These are phyloP conservation scores for Colletotrichum filicis DNA, from an alignment of 2,329 filamentous ascomycete genomes.

Conservation along the genomic window DNA sequence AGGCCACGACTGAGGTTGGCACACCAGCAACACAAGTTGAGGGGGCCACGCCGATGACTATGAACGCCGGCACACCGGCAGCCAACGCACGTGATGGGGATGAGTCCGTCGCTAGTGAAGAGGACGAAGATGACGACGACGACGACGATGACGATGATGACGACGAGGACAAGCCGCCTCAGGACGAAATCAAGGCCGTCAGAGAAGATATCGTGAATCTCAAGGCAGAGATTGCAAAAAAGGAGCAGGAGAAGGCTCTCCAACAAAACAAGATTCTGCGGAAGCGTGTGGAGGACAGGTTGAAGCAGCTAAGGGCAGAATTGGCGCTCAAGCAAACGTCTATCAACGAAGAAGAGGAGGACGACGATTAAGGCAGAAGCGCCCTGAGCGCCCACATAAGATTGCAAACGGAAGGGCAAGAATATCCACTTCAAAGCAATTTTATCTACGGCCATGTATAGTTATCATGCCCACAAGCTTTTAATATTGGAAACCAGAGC, in stretches of 20 bases:
- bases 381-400: background rate
- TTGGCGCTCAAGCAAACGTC: conserved; percentile 58
- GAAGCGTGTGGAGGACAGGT: conserved; percentile 60
- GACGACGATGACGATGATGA: conserved; percentile 67
- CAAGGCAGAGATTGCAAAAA: conserved; percentile 59
- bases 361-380: conserved; percentile 35
- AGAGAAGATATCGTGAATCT: conserved; percentile 65
- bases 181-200: conserved; percentile 64
- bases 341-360: conserved; percentile 46
- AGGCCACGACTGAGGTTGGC: conserved; percentile 46
- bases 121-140: conserved; percentile 63
- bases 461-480: conserved; percentile 1
- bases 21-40: conserved; percentile 56
- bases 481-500: conserved; percentile 1
- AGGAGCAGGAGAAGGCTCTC: conserved; percentile 55
- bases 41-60: conserved; percentile 56
- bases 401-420: background rate
- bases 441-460: conserved; percentile 12
- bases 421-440: background rate
- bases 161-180: conserved; percentile 52
- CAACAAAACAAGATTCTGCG: conserved; percentile 60
- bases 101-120: conserved; percentile 57
- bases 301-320: conserved; percentile 58
- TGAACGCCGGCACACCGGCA: conserved; percentile 56
- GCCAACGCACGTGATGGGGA: conserved; percentile 54